A percentile compares a stretch with the other conserved stretches of the same genome.
These are phyloP conservation scores for Backusella psychrophila DNA, from an alignment of 192 early-diverging fungal genomes.

Conservation along the genomic window DNA sequence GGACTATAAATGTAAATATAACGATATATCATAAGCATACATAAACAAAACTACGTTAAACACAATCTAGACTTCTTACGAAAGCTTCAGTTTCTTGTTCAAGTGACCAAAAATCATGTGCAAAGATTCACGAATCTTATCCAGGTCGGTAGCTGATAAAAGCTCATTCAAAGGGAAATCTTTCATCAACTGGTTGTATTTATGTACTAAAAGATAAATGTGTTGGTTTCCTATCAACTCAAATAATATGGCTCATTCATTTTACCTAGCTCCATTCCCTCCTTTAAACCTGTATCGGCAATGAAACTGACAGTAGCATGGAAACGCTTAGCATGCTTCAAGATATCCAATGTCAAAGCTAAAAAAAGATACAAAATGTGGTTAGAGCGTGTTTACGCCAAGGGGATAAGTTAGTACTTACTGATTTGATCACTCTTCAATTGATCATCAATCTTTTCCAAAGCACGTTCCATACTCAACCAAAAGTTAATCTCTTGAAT, in stretches of 20 bases:
- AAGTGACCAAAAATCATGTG: slow-evolving; percentile 89
- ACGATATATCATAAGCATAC: slow-evolving; percentile 27
- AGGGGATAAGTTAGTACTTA: slow-evolving; percentile 20
- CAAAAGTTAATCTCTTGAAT: slow-evolving; percentile 99
- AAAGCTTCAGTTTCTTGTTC: slow-evolving; percentile 96
- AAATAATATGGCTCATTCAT: not conserved
- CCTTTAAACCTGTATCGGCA: slow-evolving; percentile 97
- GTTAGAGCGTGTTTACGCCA: not conserved
- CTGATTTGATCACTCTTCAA: slow-evolving; percentile 86
- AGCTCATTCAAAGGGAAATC: slow-evolving; percentile 99
- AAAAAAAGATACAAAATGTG: not conserved
- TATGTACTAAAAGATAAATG: slow-evolving; percentile 54
- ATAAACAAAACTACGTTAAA: slow-evolving; percentile 4
- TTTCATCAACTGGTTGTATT: slow-evolving; percentile 98
- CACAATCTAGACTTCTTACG: slow-evolving; percentile 43
- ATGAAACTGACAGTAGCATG: slow-evolving; percentile 97
- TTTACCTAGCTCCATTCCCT: slow-evolving; percentile 78
- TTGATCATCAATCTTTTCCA: slow-evolving; percentile 93
- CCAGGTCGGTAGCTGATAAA: slow-evolving; percentile 90
- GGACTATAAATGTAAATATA: slow-evolving; percentile 36
- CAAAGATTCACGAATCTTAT: slow-evolving; percentile 75
- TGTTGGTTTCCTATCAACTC: not conserved
- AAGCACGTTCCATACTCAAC: slow-evolving; percentile 93
- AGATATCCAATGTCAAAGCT: slow-evolving; percentile 88
- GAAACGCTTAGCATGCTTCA: slow-evolving; percentile 97